These are phyloP conservation scores for Sphaerobolus stellatus DNA, from an alignment of 1,284 basidiomycete species.

Conservation along the genomic window DNA sequence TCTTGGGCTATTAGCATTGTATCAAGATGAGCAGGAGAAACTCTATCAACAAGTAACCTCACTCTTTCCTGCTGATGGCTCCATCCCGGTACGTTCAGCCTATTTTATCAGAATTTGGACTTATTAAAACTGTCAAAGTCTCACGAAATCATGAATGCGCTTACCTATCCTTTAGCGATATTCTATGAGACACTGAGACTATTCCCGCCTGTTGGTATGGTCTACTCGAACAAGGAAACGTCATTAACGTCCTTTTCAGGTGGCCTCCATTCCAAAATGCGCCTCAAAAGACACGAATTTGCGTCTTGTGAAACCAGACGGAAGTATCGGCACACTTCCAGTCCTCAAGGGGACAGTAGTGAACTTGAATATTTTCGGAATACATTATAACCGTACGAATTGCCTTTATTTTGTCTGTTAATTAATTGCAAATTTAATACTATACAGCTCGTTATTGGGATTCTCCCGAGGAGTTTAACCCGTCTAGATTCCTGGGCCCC, in stretches of 20 bases:
- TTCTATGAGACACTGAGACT: conserved; percentile 58
- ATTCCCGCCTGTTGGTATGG: too few species aligned
- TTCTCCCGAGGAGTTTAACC: conserved; percentile 26
- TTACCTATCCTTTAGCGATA: conserved; percentile 49
- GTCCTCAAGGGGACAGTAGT: conserved; percentile 47
- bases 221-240: too few species aligned
- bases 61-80: conserved; percentile 41
- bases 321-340: conserved; percentile 38
- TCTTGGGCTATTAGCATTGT: conserved; percentile 50
- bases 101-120: not conserved
- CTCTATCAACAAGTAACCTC: conserved; percentile 51
- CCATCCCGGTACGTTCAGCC: conserved; percentile 38
- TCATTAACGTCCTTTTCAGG: too few species aligned
- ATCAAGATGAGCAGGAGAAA: conserved; percentile 61
- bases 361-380: conserved; percentile 39
- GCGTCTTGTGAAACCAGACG: conserved; percentile 25
- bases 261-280: conserved; percentile 5
- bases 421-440: not conserved
- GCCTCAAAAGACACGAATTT: conserved; percentile 10
- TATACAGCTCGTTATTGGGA: conserved; percentile 22
- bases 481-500: conserved; percentile 27
- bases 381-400: conserved; percentile 47
- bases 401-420: not conserved
- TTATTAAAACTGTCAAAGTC: conserved; percentile 29
- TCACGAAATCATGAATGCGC: conserved; percentile 50